phyloP scores from a whole-genome alignment of 345 rosid genomes.

The Tarenaya hassleriana region DNA sequence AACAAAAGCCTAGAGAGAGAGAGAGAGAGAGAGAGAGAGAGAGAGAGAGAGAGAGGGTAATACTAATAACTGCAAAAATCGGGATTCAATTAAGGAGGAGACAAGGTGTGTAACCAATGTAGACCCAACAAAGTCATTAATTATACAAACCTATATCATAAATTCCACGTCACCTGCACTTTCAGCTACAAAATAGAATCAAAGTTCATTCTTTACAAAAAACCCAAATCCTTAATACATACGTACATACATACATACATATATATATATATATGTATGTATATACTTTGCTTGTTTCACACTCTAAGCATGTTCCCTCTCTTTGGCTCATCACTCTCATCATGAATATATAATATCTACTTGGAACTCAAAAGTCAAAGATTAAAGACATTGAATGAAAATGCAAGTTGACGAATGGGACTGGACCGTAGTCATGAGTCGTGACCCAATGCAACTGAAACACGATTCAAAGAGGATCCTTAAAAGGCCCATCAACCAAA shows the following conservation, averaged over 20 bases:
- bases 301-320: slow-evolving; percentile 48
- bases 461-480: slow-evolving; percentile 1
- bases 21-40: too few species aligned
- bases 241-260: too few species aligned
- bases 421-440: too few species aligned
- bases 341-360: too few species aligned
- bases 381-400: too few species aligned
- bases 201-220: too few species aligned
- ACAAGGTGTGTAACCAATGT: slow-evolving; percentile 11
- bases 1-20: too few species aligned
- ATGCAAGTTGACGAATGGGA: too few species aligned
- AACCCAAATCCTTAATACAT: too few species aligned
- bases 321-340: slow-evolving; percentile 24
- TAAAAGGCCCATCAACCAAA: background rate
- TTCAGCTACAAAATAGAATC: slow-evolving; percentile 1
- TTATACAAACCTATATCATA: slow-evolving; percentile 28
- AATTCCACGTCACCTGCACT: slow-evolving; percentile 20
- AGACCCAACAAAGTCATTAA: slow-evolving; percentile 26
- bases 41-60: too few species aligned
- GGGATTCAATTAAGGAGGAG: slow-evolving; percentile 2
- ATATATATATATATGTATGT: too few species aligned
- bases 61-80: background rate
- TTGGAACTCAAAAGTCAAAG: slow-evolving; percentile 23
- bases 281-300: slow-evolving; percentile 46
- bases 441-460: slow-evolving; percentile 17